Evolutionary conservation across 768 basidiomycete genomes (phyloP).

Genomic region (Gloeophyllum trabeum): DNA sequence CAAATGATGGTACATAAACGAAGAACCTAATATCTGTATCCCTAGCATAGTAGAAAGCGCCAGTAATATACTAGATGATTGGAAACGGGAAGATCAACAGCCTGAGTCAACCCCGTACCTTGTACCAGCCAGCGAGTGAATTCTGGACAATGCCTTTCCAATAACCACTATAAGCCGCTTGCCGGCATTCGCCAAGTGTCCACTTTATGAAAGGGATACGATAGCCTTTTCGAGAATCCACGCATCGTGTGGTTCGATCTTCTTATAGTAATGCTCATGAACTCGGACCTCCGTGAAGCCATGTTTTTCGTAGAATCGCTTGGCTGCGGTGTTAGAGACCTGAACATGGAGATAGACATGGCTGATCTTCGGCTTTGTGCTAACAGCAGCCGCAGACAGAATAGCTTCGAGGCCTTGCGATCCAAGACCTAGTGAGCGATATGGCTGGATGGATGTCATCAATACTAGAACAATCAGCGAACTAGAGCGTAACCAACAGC

Average conservation of each 20-base stretch:
- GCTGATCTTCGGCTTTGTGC: slow-evolving; percentile 49
- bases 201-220: too few relatives aligned
- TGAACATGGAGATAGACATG: slow-evolving; percentile 83
- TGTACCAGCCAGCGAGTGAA: too few relatives aligned
- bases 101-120: too few relatives aligned
- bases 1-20: too few relatives aligned
- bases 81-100: too few relatives aligned
- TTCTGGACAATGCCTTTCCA: too few relatives aligned
- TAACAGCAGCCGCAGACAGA: slow-evolving; percentile 47
- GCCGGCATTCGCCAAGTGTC: too few relatives aligned
- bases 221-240: slow-evolving; percentile 78
- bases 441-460: slow-evolving; percentile 41
- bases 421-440: slow-evolving; percentile 70
- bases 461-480: slow-evolving; percentile 2
- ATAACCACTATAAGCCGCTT: too few relatives aligned
- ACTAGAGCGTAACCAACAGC: slow-evolving; percentile 55
- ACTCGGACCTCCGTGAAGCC: slow-evolving; percentile 63
- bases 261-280: slow-evolving; percentile 80
- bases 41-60: too few relatives aligned
- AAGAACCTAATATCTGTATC: too few relatives aligned
- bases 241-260: slow-evolving; percentile 72
- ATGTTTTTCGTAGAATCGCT: slow-evolving; percentile 73
- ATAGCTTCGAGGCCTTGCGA: slow-evolving; percentile 62
- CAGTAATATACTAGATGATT: too few relatives aligned
- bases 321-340: slow-evolving; percentile 66